Conservation (phyloP, 176 grass and related monocot species). For the Oryza glumipatula region DNA sequence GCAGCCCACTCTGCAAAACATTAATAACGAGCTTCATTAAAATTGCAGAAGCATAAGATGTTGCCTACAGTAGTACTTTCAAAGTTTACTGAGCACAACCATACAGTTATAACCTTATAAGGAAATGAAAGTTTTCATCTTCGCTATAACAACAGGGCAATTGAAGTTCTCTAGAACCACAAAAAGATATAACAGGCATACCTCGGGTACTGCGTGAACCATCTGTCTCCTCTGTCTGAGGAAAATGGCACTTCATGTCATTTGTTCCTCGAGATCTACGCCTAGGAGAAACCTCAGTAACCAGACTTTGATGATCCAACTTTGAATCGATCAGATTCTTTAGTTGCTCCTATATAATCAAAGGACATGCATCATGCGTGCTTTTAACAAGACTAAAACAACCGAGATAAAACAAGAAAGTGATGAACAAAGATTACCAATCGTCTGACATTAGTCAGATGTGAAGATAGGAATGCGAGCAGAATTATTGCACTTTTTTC, state of each 20-base stretch:
- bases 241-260: slow-evolving; percentile 21
- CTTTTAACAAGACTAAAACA: slow-evolving; percentile 17
- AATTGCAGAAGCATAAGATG: slow-evolving; percentile 7
- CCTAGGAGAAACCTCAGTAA: slow-evolving; percentile 29
- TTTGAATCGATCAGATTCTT: slow-evolving; percentile 40
- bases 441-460: slow-evolving; percentile 51
- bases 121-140: background rate
- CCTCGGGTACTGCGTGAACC: slow-evolving; percentile 38
- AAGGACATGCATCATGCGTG: background rate
- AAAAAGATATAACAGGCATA: slow-evolving; percentile 41
- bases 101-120: background rate
- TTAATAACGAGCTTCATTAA: slow-evolving; percentile 9
- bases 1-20: slow-evolving; percentile 53
- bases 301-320: background rate
- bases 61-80: background rate
- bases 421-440: slow-evolving; percentile 53
- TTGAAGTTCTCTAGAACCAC: background rate
- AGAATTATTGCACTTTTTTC: slow-evolving; percentile 57
- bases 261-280: slow-evolving; percentile 38
- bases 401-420: slow-evolving; percentile 7
- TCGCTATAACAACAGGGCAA: slow-evolving; percentile 10
- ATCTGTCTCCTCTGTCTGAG: slow-evolving; percentile 29
- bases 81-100: slow-evolving; percentile 4
- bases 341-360: slow-evolving; percentile 54
- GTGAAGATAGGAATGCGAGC: slow-evolving; percentile 57